Evolutionary conservation across 208 protist species (phyloP).

Genomic region (Wallacemonas sp.): DNA sequence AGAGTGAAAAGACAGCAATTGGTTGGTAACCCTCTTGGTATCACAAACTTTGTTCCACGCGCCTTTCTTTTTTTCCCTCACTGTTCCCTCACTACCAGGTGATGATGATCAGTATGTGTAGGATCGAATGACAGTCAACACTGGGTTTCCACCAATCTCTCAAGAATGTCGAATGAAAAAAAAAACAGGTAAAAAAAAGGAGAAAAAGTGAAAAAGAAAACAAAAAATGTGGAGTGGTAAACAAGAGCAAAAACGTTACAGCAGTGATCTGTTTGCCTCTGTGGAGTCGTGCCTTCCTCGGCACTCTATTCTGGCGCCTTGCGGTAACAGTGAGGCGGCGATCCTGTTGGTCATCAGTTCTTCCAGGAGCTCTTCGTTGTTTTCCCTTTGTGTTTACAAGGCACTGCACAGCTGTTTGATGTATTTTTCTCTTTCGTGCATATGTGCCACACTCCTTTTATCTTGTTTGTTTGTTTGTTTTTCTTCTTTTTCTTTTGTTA

Average conservation of each 20-base stretch:
- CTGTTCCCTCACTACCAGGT: too few relatives aligned
- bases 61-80: too few relatives aligned
- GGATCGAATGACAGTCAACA: background rate
- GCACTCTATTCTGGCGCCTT: too few relatives aligned
- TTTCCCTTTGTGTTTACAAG: background rate
- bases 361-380: too few relatives aligned
- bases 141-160: background rate
- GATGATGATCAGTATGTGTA: too few relatives aligned
- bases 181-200: background rate
- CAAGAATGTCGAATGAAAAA: background rate
- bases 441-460: too few relatives aligned
- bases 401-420: background rate
- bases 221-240: slow-evolving; percentile 10
- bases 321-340: too few relatives aligned
- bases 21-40: too few relatives aligned
- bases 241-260: slow-evolving; percentile 1
- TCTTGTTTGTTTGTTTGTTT: background rate
- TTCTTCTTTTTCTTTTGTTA: background rate
- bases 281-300: too few relatives aligned
- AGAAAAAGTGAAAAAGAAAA: slow-evolving; percentile 11
- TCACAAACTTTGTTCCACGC: too few relatives aligned
- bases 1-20: background rate
- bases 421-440: too few relatives aligned
- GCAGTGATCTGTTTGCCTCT: background rate
- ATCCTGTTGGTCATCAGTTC: too few relatives aligned